Conservation (phyloP, 179 eudicot genomes). For the Patellifolia procumbens region DNA sequence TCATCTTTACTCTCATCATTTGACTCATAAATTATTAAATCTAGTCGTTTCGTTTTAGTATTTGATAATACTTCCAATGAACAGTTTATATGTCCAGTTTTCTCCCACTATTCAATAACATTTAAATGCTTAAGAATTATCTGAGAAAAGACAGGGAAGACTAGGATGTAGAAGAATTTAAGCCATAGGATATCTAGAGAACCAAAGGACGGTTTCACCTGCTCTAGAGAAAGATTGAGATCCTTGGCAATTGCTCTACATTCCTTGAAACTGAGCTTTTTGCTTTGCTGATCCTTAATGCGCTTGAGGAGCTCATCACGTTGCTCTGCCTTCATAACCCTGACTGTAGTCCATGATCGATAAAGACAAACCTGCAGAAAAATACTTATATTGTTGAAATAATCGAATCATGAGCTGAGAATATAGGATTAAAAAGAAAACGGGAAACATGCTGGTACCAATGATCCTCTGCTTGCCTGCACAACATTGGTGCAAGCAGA, state of each 20-base stretch:
- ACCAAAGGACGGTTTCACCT: conserved; percentile 46
- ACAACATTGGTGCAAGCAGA: neutral
- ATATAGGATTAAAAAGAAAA: neutral
- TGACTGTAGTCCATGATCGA: conserved; percentile 79
- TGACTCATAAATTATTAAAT: neutral
- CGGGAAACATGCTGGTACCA: neutral
- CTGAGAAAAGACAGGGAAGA: neutral
- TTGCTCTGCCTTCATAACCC: conserved; percentile 89
- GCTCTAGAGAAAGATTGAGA: conserved; percentile 80
- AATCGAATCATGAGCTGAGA: neutral
- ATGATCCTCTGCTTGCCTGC: neutral
- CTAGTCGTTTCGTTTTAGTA: neutral
- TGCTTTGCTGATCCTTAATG: conserved; percentile 56
- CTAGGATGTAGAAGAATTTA: neutral
- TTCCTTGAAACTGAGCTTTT: conserved; percentile 70
- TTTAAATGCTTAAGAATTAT: neutral
- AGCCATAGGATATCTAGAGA: conserved; percentile 1
- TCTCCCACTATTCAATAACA: neutral
- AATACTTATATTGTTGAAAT: neutral
- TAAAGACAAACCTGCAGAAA: conserved; percentile 60
- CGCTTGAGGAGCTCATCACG: conserved; percentile 85
- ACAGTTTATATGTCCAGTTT: neutral
- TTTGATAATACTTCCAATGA: neutral
- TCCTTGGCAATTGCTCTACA: conserved; percentile 85
- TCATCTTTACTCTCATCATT: neutral